Conservation (phyloP, 306 rosid genomes). For the Quillaja saponaria region DNA sequence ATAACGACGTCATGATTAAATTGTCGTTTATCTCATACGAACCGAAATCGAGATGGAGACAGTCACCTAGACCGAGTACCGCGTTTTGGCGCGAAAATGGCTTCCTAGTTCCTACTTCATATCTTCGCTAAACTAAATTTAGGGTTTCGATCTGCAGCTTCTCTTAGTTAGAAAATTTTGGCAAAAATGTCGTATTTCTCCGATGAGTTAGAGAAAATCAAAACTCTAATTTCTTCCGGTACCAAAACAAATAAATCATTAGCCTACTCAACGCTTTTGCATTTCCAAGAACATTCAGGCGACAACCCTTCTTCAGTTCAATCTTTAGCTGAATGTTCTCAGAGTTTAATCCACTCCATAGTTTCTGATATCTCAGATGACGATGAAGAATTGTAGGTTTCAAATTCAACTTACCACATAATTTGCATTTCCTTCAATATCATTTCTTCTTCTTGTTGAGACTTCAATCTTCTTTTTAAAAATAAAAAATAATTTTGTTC, state of each 20-base stretch:
- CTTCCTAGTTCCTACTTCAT: too few relatives aligned
- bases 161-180: too few relatives aligned
- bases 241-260: conserved; percentile 42
- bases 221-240: conserved; percentile 42
- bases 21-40: too few relatives aligned
- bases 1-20: too few relatives aligned
- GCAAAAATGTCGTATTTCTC: conserved; percentile 51
- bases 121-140: neutral
- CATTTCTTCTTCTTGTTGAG: neutral
- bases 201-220: conserved; percentile 50
- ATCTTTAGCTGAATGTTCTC: conserved; percentile 46
- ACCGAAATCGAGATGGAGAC: too few relatives aligned
- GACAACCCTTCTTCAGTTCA: conserved; percentile 42
- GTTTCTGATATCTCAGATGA: conserved; percentile 50
- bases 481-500: neutral
- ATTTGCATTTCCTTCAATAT: neutral
- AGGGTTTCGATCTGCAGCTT: conserved; percentile 19
- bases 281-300: conserved; percentile 59
- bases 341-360: conserved; percentile 30
- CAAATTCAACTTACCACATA: neutral
- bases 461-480: neutral
- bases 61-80: neutral
- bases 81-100: conserved; percentile 36
- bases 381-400: conserved; percentile 67
- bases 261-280: conserved; percentile 64